Conservation (phyloP, 495 filamentous ascomycete species). For the Xylona heveae region DNA sequence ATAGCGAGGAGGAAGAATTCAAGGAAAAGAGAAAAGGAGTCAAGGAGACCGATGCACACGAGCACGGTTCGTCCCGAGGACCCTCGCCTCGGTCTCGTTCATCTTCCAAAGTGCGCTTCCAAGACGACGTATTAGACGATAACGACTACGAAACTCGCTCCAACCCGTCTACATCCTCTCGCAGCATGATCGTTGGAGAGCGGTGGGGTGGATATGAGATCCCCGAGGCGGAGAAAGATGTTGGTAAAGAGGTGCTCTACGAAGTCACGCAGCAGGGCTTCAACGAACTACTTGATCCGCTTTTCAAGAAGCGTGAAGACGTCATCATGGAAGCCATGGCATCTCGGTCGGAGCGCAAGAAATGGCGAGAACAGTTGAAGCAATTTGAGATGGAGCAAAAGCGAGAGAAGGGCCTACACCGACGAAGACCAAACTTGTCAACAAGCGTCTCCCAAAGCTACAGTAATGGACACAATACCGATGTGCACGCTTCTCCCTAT, state of each 20-base stretch:
- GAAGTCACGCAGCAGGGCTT: conserved; percentile 77
- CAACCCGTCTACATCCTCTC: conserved; percentile 59
- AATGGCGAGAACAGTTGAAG: conserved; percentile 22
- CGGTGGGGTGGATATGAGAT: conserved; percentile 70
- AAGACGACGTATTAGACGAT: conserved; percentile 39
- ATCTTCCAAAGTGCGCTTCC: conserved; percentile 68
- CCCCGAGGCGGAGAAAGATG: conserved; percentile 58
- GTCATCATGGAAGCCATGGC: conserved; percentile 44
- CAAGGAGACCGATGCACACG: not conserved
- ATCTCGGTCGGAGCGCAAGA: conserved; percentile 38
- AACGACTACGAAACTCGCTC: conserved; percentile 54
- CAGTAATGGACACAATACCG: no score
- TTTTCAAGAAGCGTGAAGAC: conserved; percentile 70
- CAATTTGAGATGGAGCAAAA: conserved; percentile 26
- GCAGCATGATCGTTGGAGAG: conserved; percentile 49
- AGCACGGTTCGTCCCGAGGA: conserved; percentile 15
- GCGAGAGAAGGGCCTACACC: conserved; percentile 8
- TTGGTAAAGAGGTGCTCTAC: conserved; percentile 74
- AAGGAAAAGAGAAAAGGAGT: not conserved
- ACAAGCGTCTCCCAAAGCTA: no score
- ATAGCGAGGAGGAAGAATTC: conserved; percentile 26
- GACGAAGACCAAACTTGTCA: no score
- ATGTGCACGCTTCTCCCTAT: no score
- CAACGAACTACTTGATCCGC: conserved; percentile 70
- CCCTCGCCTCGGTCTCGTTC: conserved; percentile 52